Evolutionary conservation across 1,284 basidiomycete species (phyloP).

Genomic region (Austroboletus olivaceoglutinosus): DNA sequence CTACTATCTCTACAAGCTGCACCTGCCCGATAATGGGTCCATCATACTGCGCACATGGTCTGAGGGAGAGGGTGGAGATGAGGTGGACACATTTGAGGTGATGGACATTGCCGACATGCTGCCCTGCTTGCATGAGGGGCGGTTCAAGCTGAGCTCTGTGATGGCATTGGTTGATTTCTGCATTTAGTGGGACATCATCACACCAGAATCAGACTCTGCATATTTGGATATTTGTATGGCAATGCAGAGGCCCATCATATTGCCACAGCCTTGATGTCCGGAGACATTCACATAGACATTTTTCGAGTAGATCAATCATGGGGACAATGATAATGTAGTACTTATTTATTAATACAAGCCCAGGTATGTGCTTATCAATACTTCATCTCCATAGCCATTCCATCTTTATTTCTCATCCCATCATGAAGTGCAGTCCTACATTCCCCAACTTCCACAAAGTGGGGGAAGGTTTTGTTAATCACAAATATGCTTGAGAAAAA

Average conservation of each 20-base stretch:
- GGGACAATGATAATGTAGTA: no score
- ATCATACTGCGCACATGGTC: constrained; percentile 29
- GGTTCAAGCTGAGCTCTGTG: constrained; percentile 57
- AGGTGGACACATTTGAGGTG: constrained; percentile 44
- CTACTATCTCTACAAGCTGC: constrained; percentile 40
- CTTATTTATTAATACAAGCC: no score
- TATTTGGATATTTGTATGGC: constrained; percentile 38
- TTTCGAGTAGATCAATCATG: no score
- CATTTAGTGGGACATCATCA: constrained; percentile 48
- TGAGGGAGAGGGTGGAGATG: constrained; percentile 14
- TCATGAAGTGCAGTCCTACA: no score
- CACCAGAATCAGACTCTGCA: constrained; percentile 41
- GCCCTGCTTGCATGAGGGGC: constrained; percentile 37
- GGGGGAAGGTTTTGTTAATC: no score
- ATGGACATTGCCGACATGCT: constrained; percentile 35
- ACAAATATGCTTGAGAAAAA: no score
- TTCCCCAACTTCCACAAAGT: no score
- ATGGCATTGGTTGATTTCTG: constrained; percentile 44
- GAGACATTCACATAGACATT: no score
- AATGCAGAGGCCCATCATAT: constrained; percentile 13
- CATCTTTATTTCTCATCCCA: no score
- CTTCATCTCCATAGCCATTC: no score
- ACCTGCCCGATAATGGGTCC: constrained; percentile 34
- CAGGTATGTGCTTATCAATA: no score
- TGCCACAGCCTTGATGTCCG: constrained; percentile 27